Base-by-base conservation (phyloP, 2,329 filamentous ascomycete genomes). In the Dactylonectria macrodidyma region DNA sequence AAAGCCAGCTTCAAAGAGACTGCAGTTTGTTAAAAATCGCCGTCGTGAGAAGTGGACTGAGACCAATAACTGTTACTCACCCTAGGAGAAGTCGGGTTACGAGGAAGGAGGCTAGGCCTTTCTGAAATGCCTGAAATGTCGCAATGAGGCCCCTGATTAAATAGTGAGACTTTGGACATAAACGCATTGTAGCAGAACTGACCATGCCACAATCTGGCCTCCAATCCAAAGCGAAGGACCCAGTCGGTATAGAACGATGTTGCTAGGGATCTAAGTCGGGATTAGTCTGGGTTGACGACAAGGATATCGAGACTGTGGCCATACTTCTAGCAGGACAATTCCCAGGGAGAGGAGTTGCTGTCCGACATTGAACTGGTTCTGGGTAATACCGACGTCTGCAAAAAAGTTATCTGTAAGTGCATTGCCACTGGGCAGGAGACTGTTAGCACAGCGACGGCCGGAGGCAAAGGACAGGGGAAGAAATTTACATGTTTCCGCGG, bases 321-420 rank as follows among this genome's bases (percentile, higher is more conserved):
- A 41, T 41, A 78, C 77, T 59, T 84, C 78, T 12, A 80, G 76
- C 4, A 86, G 72, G 3, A 86, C 84, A 44, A 86, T 86, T 3
- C 84, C 84, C 0, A 81, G 76, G 0, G 84, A 85, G 1, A 86
- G 73, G 34, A 87, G 75, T 67, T 85, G 83, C 14, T 84, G 81
- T 6, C 85, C 85, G 33, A 85, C 77, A 26, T 86, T 87, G 72
- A 85, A 82, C 62, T 87, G 82, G 62, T 85, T 82, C 12, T 84
- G 84, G 1, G 80, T 84, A 61, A 87, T 82, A 10, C 79, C 77
- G 9, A 87, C 79, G 67, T 87, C 85, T 24, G 79, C 71, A 12
- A 85, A 80, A 60, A 87, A 84, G 68, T 84, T 85, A 0, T 75
- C 73, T 11, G 84, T 85, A 36, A 86, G 74, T 3, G 84, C 84